phyloP scores from a whole-genome alignment of 345 rosid species.

The Capsella bursapastoris region DNA sequence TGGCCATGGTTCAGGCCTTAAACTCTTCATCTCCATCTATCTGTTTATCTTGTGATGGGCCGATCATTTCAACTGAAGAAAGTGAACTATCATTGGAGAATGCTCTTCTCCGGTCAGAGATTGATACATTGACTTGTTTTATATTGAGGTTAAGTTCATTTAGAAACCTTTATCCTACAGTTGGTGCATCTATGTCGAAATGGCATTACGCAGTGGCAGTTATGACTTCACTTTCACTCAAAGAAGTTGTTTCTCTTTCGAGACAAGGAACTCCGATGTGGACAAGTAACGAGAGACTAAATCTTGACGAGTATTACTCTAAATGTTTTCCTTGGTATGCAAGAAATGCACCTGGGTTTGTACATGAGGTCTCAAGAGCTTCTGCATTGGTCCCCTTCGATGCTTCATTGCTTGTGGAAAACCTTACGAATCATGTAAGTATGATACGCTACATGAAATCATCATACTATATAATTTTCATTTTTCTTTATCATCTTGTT shows the following conservation, averaged over 20 bases:
- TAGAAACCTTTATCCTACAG: neutral
- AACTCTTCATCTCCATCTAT: neutral
- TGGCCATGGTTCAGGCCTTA: neutral
- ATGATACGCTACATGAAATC: neutral
- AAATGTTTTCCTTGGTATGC: constrained; percentile 48
- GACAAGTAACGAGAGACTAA: constrained; percentile 52
- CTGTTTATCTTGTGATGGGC: neutral
- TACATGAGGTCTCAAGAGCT: constrained; percentile 58
- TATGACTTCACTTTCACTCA: constrained; percentile 34
- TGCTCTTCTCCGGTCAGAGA: constrained; percentile 14
- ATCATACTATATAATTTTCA: neutral
- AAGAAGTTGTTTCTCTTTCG: constrained; percentile 15
- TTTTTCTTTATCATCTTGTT: neutral
- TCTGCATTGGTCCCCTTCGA: constrained; percentile 38
- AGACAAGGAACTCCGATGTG: constrained; percentile 33
- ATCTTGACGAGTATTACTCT: constrained; percentile 57
- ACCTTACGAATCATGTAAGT: constrained; percentile 11
- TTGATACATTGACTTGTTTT: neutral
- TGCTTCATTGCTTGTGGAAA: constrained; percentile 3
- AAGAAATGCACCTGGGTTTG: constrained; percentile 45
- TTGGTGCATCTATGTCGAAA: neutral
- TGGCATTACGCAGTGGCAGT: constrained; percentile 45
- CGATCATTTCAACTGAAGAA: neutral
- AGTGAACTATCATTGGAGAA: neutral
- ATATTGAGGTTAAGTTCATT: neutral